phyloP scores from a whole-genome alignment of 805 yeast species.

The Sugiyamaella americana region DNA sequence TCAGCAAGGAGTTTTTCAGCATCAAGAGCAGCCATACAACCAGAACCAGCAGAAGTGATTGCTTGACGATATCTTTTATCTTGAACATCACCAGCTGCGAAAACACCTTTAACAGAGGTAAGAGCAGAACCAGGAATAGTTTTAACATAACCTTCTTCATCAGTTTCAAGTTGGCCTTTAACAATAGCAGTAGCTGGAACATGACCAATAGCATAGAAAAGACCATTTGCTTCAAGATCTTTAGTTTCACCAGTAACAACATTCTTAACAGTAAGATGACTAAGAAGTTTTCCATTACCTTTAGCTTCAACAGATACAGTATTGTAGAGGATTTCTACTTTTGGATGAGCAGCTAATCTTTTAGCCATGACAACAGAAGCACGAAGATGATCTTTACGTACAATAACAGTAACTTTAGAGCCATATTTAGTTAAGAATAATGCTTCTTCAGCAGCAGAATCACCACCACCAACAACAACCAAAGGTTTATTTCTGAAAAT shows the following conservation, averaged over 20 bases:
- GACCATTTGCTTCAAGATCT: constrained; percentile 77
- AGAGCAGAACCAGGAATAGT: constrained; percentile 85
- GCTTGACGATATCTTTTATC: constrained; percentile 98
- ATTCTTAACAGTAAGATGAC: constrained; percentile 59
- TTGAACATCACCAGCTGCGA: constrained; percentile 99
- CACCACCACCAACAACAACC: constrained; percentile 99
- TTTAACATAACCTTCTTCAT: constrained; percentile 80
- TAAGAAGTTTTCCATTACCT: constrained; percentile 86
- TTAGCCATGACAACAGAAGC: constrained; percentile 97
- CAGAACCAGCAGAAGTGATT: constrained; percentile 98
- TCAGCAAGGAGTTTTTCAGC: constrained; percentile 81
- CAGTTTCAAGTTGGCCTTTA: constrained; percentile 69
- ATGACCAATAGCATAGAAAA: constrained; percentile 98
- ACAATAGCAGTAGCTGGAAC: constrained; percentile 88
- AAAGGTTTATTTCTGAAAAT: constrained; percentile 96
- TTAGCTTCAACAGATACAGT: constrained; percentile 80
- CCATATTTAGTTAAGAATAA: constrained; percentile 95
- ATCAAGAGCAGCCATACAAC: constrained; percentile 98
- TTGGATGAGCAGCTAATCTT: constrained; percentile 77
- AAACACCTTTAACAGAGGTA: constrained; percentile 85
- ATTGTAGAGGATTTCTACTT: constrained; percentile 86
- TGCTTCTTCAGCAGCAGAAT: constrained; percentile 99
- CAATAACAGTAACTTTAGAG: constrained; percentile 87
- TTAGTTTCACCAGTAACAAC: constrained; percentile 60
- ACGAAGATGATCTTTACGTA: constrained; percentile 89